A percentile compares a stretch with the other conserved stretches of the same genome.
These are phyloP conservation scores for Candida germanica DNA, from an alignment of 805 yeast genomes.

Conservation along the genomic window DNA sequence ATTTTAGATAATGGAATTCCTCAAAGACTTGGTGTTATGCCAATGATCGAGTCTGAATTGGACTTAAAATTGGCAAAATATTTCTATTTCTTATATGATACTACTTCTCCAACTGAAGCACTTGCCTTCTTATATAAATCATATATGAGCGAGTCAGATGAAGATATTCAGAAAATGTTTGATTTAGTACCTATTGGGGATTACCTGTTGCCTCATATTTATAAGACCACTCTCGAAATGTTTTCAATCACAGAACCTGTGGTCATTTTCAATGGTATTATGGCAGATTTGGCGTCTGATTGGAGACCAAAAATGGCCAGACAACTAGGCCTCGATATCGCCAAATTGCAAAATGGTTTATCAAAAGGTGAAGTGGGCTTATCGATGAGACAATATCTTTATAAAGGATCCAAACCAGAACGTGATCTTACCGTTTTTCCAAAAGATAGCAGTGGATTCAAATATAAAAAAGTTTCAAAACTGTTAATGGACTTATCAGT, in stretches of 20 bases:
- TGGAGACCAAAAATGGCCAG: conserved; percentile 56
- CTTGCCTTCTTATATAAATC: conserved; percentile 39
- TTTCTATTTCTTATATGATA: conserved; percentile 33
- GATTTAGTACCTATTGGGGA: conserved; percentile 10
- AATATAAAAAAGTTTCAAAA: conserved; percentile 27
- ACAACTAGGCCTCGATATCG: conserved; percentile 55
- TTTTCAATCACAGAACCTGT: conserved; percentile 46
- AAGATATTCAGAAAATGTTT: conserved; percentile 21
- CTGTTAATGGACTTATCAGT: conserved; percentile 25
- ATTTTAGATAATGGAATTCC: conserved; percentile 61
- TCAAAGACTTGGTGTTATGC: conserved; percentile 81
- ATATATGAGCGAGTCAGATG: conserved; percentile 23
- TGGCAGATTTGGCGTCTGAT: conserved; percentile 45
- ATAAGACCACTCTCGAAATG: conserved; percentile 19
- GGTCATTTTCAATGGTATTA: conserved; percentile 72
- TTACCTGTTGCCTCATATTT: conserved; percentile 17
- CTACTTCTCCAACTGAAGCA: conserved; percentile 30
- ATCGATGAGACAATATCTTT: conserved; percentile 39
- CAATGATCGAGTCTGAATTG: conserved; percentile 40
- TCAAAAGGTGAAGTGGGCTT: conserved; percentile 19
- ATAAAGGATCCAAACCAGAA: conserved; percentile 35
- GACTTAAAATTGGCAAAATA: conserved; percentile 28
- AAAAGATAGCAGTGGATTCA: conserved; percentile 27
- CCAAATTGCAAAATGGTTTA: conserved; percentile 25
- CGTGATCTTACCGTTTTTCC: conserved; percentile 47